Conservation (phyloP, 208 protist species). For the Trichomonas vaginalis region DNA sequence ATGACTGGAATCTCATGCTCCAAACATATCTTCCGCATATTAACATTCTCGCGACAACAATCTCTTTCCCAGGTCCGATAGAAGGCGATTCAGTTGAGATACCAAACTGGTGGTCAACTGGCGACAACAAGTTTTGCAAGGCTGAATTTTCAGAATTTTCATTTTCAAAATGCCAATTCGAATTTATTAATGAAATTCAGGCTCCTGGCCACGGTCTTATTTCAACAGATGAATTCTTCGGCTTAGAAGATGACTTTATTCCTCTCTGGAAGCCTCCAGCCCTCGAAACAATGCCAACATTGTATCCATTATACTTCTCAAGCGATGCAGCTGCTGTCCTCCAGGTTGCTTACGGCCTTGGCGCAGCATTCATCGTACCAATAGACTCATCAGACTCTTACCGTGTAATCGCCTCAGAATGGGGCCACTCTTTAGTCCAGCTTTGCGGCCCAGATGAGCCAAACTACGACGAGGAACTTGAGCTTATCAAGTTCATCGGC, state of each 20-base stretch:
- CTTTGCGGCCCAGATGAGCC: neutral
- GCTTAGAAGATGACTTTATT: neutral
- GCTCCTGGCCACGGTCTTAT: neutral
- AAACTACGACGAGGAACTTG: neutral
- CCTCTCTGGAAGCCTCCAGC: neutral
- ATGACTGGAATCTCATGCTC: neutral
- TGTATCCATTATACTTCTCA: neutral
- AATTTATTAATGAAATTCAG: neutral
- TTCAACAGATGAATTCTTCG: slow-evolving; percentile 1
- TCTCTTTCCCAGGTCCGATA: neutral
- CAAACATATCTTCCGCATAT: neutral
- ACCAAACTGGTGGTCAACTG: neutral
- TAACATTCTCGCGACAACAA: neutral
- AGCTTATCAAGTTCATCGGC: neutral
- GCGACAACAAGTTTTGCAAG: neutral
- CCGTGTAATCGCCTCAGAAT: neutral
- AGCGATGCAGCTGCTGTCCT: neutral
- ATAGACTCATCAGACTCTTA: neutral
- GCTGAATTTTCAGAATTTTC: neutral
- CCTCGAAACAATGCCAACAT: neutral
- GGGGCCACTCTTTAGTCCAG: neutral
- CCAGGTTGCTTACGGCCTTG: neutral
- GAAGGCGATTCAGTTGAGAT: neutral
- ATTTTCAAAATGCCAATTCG: neutral
- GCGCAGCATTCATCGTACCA: neutral